Percentiles rank a stretch among this genome's conserved stretches.
Conservation (phyloP, 2,329 filamentous ascomycete genomes). For the Sporothrix schenckii region DNA sequence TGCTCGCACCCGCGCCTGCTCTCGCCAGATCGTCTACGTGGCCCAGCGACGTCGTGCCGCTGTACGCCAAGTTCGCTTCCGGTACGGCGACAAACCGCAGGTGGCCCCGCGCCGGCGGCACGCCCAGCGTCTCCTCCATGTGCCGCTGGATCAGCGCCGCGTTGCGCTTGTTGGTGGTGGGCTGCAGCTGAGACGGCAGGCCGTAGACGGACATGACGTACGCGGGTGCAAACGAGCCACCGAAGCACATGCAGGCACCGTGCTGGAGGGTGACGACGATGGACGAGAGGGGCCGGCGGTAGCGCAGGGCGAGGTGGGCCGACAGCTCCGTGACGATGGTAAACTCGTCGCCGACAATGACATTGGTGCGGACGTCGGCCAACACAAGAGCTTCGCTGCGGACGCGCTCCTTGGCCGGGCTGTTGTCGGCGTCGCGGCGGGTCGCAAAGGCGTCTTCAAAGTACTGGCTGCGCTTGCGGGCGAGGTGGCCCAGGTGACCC, state of each 20-base stretch:
- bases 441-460: slow-evolving; percentile 52
- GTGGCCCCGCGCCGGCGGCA: slow-evolving; percentile 67
- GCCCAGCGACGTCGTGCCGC: slow-evolving; percentile 69
- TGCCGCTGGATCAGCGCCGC: slow-evolving; percentile 75
- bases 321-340: slow-evolving; percentile 74
- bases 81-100: slow-evolving; percentile 70
- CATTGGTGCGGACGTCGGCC: slow-evolving; percentile 66
- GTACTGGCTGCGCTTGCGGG: slow-evolving; percentile 47
- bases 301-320: slow-evolving; percentile 72
- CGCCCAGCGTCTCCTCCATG: slow-evolving; percentile 70
- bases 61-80: slow-evolving; percentile 72
- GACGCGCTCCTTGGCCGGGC: slow-evolving; percentile 51
- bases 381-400: slow-evolving; percentile 61
- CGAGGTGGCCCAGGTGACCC: not conserved
- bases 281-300: slow-evolving; percentile 71
- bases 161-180: slow-evolving; percentile 79
- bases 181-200: slow-evolving; percentile 67
- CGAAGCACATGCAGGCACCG: slow-evolving; percentile 73
- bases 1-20: too few species aligned
- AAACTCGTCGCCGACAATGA: slow-evolving; percentile 71
- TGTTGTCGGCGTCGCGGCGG: slow-evolving; percentile 41
- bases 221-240: slow-evolving; percentile 73
- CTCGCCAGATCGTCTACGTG: slow-evolving; percentile 63
- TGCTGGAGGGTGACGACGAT: slow-evolving; percentile 78
- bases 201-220: slow-evolving; percentile 77